Evolutionary conservation across 805 yeast genomes (phyloP).

Genomic region (Monosporozyma solicola): DNA sequence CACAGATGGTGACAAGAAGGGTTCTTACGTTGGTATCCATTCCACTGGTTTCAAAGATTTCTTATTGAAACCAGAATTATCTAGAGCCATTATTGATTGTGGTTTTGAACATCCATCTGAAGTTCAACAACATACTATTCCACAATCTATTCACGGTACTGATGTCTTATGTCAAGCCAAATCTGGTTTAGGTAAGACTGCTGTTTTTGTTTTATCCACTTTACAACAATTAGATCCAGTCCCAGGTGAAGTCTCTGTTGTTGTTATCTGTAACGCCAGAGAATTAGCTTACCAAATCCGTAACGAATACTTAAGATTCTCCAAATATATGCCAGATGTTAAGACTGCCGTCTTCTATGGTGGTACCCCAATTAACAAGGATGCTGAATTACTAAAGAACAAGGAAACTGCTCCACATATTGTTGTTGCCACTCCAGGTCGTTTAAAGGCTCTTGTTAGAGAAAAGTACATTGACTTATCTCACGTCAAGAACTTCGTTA

Average conservation of each 20-base stretch:
- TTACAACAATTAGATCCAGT: conserved; percentile 96
- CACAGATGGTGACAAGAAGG: conserved; percentile 76
- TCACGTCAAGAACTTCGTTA: conserved; percentile 87
- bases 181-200: conserved; percentile 99
- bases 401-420: conserved; percentile 94
- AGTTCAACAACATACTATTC: conserved; percentile 98
- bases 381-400: conserved; percentile 78
- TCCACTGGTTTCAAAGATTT: conserved; percentile 98
- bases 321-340: conserved; percentile 97
- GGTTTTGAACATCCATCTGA: conserved; percentile 99
- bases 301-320: conserved; percentile 94
- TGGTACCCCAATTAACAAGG: conserved; percentile 81
- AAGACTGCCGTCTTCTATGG: conserved; percentile 96
- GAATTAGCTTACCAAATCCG: conserved; percentile 97
- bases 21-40: conserved; percentile 96
- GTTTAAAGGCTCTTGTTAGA: conserved; percentile 87
- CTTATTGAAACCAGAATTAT: conserved; percentile 88
- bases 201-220: conserved; percentile 92
- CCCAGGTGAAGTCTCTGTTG: conserved; percentile 90
- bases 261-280: conserved; percentile 96
- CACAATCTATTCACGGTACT: conserved; percentile 95
- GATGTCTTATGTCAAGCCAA: conserved; percentile 98
- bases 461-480: conserved; percentile 81
- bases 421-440: conserved; percentile 97
- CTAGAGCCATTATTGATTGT: conserved; percentile 97